Conservation (phyloP, 441 rosid genomes). For the Isatis lusitanica region DNA sequence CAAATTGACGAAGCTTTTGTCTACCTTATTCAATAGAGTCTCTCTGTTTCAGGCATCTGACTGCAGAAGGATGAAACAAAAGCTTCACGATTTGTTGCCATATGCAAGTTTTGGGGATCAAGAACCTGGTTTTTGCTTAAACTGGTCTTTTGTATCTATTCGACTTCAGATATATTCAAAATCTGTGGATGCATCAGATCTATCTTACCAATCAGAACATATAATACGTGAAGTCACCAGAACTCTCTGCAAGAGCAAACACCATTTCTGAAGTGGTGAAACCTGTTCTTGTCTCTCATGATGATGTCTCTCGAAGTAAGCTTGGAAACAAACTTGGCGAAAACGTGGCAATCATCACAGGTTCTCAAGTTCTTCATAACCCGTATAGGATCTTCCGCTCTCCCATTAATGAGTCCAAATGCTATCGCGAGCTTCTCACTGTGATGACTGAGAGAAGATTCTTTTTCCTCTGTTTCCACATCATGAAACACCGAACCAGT, state of each 20-base stretch:
- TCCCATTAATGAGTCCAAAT: constrained; percentile 37
- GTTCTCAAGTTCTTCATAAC: constrained; percentile 47
- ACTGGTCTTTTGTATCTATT: not conserved
- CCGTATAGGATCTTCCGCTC: constrained; percentile 34
- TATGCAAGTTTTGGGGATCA: constrained; percentile 23
- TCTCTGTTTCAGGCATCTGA: constrained; percentile 11
- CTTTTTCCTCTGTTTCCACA: constrained; percentile 49
- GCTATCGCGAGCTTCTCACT: constrained; percentile 49
- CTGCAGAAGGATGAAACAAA: constrained; percentile 7
- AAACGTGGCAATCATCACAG: constrained; percentile 50
- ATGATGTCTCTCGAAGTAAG: constrained; percentile 40
- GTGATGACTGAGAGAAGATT: constrained; percentile 39
- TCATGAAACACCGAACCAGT: constrained; percentile 43
- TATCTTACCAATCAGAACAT: constrained; percentile 5
- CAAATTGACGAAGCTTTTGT: not conserved
- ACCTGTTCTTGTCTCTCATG: constrained; percentile 50
- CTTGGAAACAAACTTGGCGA: constrained; percentile 43
- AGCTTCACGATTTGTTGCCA: constrained; percentile 19
- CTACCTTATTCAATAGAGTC: constrained; percentile 2
- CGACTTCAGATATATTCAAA: too few relatives aligned
- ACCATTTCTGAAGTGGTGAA: constrained; percentile 49
- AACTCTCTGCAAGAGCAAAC: constrained; percentile 50
- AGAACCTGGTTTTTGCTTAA: constrained; percentile 9
- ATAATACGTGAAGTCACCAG: constrained; percentile 39
- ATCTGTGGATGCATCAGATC: constrained; percentile 1